These are phyloP conservation scores for Candida chilensis DNA, from an alignment of 805 yeast genomes.

Conservation along the genomic window DNA sequence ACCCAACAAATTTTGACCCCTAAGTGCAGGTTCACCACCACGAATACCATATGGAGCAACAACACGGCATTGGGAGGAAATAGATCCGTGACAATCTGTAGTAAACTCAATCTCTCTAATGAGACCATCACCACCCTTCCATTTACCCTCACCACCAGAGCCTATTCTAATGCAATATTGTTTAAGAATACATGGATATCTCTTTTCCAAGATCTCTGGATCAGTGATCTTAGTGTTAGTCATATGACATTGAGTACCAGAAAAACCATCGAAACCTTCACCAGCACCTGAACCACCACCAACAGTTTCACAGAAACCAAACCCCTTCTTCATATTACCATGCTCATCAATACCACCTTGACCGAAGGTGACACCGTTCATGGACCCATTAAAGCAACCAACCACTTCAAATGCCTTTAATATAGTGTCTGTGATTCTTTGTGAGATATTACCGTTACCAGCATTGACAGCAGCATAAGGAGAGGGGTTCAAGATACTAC, in stretches of 20 bases:
- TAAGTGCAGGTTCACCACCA: slow-evolving; percentile 13
- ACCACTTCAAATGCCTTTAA: slow-evolving; percentile 10
- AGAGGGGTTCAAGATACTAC: slow-evolving; percentile 2
- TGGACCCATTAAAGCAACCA: slow-evolving; percentile 2
- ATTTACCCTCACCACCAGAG: slow-evolving; percentile 11
- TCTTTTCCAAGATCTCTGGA: slow-evolving; percentile 12
- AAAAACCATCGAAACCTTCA: slow-evolving; percentile 10
- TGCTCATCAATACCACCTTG: neutral
- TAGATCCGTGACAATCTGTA: slow-evolving; percentile 9
- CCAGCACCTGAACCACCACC: no score
- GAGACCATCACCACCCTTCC: slow-evolving; percentile 12
- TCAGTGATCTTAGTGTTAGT: slow-evolving; percentile 17
- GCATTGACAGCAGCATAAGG: slow-evolving; percentile 6
- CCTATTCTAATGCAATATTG: slow-evolving; percentile 8
- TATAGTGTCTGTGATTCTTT: slow-evolving; percentile 11
- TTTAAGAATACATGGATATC: slow-evolving; percentile 10
- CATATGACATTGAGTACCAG: slow-evolving; percentile 39
- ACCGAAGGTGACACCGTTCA: slow-evolving; percentile 2
- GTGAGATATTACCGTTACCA: slow-evolving; percentile 8
- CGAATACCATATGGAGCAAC: slow-evolving; percentile 17
- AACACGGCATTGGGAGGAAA: slow-evolving; percentile 12
- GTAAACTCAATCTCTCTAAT: slow-evolving; percentile 11
- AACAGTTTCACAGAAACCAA: no score
- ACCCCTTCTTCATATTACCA: slow-evolving; percentile 1
- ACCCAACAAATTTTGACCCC: slow-evolving; percentile 28